phyloP scores from a whole-genome alignment of 2,329 filamentous ascomycete species.

The Trichophyton schoenleinii region DNA sequence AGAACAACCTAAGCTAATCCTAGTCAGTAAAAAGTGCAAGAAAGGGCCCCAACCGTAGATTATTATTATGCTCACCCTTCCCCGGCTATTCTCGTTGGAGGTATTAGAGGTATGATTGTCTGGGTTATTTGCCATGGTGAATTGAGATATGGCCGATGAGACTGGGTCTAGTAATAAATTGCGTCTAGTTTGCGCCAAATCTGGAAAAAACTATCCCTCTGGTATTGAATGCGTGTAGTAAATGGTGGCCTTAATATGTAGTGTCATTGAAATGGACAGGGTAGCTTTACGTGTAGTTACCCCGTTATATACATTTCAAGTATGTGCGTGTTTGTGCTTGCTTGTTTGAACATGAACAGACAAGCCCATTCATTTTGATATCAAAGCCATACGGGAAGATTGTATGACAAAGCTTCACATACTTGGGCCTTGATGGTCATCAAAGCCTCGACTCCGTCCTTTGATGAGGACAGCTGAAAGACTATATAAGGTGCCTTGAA shows the following conservation, averaged over 20 bases:
- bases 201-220: neutral
- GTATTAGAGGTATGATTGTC: neutral
- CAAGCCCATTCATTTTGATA: neutral
- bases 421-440: neutral
- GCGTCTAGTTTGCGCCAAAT: neutral
- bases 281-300: neutral
- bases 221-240: neutral
- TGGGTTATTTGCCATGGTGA: neutral
- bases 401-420: neutral
- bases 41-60: neutral
- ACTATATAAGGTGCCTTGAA: neutral
- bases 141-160: neutral
- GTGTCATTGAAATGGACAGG: neutral
- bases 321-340: neutral
- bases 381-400: neutral
- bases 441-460: neutral
- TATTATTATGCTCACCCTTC: conserved; percentile 5
- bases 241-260: neutral
- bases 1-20: conserved; percentile 8
- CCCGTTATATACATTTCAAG: neutral
- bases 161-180: neutral
- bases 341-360: neutral
- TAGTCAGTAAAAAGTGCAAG: neutral
- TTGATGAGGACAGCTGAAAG: neutral
- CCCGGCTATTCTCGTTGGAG: conserved; percentile 3